Percentiles rank a stretch among this genome's conserved stretches.
These are phyloP conservation scores for Fusarium oligoseptatum DNA, from an alignment of 2,329 filamentous ascomycete genomes.

Conservation along the genomic window DNA sequence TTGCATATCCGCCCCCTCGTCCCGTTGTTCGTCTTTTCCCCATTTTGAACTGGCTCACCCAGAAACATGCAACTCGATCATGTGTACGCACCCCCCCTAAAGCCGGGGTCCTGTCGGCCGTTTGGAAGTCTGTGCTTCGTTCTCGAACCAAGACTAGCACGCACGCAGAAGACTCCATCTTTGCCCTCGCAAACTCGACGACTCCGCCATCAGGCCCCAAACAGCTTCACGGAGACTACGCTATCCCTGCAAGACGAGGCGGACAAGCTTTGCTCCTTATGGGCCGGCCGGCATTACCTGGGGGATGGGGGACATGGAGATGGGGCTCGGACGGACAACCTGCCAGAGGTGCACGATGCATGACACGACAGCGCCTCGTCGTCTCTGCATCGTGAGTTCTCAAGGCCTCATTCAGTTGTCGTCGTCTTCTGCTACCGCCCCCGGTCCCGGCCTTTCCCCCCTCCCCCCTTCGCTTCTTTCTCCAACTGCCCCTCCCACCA, in stretches of 20 bases:
- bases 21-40: slow-evolving; percentile 19
- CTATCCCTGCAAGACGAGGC: slow-evolving; percentile 26
- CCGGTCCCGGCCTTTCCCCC: not conserved
- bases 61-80: slow-evolving; percentile 18
- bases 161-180: slow-evolving; percentile 13
- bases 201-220: slow-evolving; percentile 16
- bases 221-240: slow-evolving; percentile 8
- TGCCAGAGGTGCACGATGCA: slow-evolving; percentile 14
- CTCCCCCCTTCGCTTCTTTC: slow-evolving; percentile 18
- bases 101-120: slow-evolving; percentile 28
- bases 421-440: slow-evolving; percentile 21
- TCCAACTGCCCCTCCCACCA: slow-evolving; percentile 42
- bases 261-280: slow-evolving; percentile 26
- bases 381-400: slow-evolving; percentile 28
- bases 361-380: slow-evolving; percentile 22
- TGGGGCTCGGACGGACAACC: slow-evolving; percentile 1
- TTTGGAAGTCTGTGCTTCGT: slow-evolving; percentile 31
- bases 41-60: slow-evolving; percentile 32
- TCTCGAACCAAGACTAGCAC: slow-evolving; percentile 36
- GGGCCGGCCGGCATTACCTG: slow-evolving; percentile 21
- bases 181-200: slow-evolving; percentile 11
- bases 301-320: slow-evolving; percentile 12
- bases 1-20: not conserved
- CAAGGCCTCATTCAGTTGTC: not conserved
- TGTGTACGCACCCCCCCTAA: slow-evolving; percentile 7